Percentiles rank a stretch among this genome's conserved stretches.
Conservation (phyloP, 192 early-diverging fungal species). For the Spizellomyces punctatus region DNA sequence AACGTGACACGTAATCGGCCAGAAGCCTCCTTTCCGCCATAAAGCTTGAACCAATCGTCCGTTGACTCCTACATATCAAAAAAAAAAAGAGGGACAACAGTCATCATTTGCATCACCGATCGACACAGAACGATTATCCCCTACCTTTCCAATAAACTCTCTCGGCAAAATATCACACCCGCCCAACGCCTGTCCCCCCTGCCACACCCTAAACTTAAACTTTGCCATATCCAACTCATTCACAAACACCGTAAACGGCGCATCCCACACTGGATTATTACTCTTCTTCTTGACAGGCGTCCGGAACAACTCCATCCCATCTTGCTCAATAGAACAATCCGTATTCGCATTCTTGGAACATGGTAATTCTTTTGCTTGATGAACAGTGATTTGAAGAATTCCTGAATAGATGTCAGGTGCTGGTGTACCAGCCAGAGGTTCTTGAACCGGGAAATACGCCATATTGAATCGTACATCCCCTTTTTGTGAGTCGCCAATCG, state of each 20-base stretch:
- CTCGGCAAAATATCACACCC: conserved; percentile 44
- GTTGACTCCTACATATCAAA: conserved; percentile 15
- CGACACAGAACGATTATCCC: not conserved
- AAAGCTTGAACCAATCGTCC: conserved; percentile 67
- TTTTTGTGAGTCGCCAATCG: conserved; percentile 16
- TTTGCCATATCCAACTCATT: conserved; percentile 64
- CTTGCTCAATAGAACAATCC: conserved; percentile 46
- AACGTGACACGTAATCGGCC: conserved; percentile 66
- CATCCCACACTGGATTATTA: conserved; percentile 81
- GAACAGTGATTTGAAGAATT: conserved; percentile 42
- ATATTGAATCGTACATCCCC: conserved; percentile 43
- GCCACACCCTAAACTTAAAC: conserved; percentile 63
- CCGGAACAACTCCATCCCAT: conserved; percentile 21
- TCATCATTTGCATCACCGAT: not conserved
- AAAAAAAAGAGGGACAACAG: too few species aligned
- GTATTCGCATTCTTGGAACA: conserved; percentile 44
- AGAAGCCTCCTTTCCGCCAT: conserved; percentile 39
- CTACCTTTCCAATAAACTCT: conserved; percentile 46
- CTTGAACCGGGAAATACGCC: conserved; percentile 39
- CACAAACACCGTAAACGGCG: conserved; percentile 67
- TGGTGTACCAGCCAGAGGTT: not conserved
- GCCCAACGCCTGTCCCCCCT: conserved; percentile 46
- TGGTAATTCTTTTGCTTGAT: conserved; percentile 49
- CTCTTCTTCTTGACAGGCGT: conserved; percentile 74
- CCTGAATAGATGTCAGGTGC: conserved; percentile 24